Evolutionary conservation across 2,329 filamentous ascomycete genomes (phyloP), one percentile per base, ranked within the genome.

Genomic region (Paraphoma chrysanthemicola): DNA sequence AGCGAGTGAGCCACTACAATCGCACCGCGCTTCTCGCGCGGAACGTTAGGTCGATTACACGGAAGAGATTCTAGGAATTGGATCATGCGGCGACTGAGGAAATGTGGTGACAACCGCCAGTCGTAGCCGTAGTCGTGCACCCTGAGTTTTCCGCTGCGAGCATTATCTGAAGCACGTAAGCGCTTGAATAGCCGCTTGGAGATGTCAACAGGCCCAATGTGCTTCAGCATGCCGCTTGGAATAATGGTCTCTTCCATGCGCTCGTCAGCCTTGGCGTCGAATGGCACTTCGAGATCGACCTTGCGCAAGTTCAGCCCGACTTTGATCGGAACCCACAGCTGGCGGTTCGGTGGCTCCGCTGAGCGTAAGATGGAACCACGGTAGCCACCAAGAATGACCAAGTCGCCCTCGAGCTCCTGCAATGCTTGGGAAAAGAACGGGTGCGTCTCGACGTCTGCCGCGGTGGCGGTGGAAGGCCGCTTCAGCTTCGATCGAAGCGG

Each of bases 51-150:
- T 45, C 85, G 82, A 69, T 97, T 97, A 49, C 87, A 93, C 0
- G 90, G 90, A 0, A 98, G 80, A 1, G 78, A 82, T 69, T 90
- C 86, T 12, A 98, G 80, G 67, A 91, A 97, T 16, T 84, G 78
- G 36, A 89, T 86, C n/a, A 98, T 80, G 58, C 86, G 86, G 44
- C 83, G 81, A 3, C 90, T 93, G 0, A 95, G 83, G 0, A 92
- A 80, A 68, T 89, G 85, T 0, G 94, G 94, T 61, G 91, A 95
- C 39, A 97, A 80, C 14, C 94, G 85, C 94, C 94, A 98, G 77
- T 98, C 94, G 68, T 97, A 98, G 16, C 93, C 93, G 71, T 94
- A 98, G 67, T 97, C 90, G 81, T 93, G 93, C 0, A 97, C 85
- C 45, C 92, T 84, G 6, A 97, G 79, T 60, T 85, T 89, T 7